Percentiles rank a stretch among this genome's conserved stretches.
Evolutionary conservation across 2,329 filamentous ascomycete genomes (phyloP).

Genomic region (Aureobasidium sp.): DNA sequence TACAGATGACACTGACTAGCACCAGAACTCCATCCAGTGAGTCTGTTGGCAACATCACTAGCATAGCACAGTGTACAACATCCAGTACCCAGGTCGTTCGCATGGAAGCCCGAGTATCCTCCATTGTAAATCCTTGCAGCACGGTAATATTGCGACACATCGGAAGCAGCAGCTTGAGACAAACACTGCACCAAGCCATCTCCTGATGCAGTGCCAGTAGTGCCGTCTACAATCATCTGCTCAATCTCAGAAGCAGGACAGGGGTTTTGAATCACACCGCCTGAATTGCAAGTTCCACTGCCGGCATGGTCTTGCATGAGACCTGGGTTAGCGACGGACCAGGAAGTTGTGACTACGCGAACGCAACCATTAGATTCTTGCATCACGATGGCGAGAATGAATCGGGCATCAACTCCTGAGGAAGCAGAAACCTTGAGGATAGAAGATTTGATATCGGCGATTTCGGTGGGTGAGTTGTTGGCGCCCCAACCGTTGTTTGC

Average conservation of each 20-base stretch:
- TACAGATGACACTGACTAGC: background rate
- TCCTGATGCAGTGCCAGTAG: constrained; percentile 31
- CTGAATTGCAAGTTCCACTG: constrained; percentile 29
- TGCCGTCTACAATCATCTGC: constrained; percentile 37
- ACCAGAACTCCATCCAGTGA: constrained; percentile 31
- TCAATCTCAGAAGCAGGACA: constrained; percentile 31
- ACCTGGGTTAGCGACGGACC: constrained; percentile 34
- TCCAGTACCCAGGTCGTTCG: constrained; percentile 31
- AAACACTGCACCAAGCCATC: constrained; percentile 36
- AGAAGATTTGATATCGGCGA: constrained; percentile 27
- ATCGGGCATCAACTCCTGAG: constrained; percentile 29
- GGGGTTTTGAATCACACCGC: constrained; percentile 26
- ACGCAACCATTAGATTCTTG: constrained; percentile 41
- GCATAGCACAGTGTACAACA: constrained; percentile 44
- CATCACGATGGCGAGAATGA: constrained; percentile 37
- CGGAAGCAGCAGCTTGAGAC: constrained; percentile 18
- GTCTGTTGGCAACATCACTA: constrained; percentile 42
- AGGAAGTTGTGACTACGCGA: constrained; percentile 34
- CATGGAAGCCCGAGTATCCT: constrained; percentile 30
- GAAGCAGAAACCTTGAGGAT: constrained; percentile 24
- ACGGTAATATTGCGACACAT: constrained; percentile 34
- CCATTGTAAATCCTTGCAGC: constrained; percentile 44
- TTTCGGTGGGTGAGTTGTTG: constrained; percentile 32
- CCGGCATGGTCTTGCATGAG: constrained; percentile 39
- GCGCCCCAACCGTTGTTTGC: constrained; percentile 22